Evolutionary conservation across 495 filamentous ascomycete species (phyloP).

Genomic region (Aspergillus kassunensis): DNA sequence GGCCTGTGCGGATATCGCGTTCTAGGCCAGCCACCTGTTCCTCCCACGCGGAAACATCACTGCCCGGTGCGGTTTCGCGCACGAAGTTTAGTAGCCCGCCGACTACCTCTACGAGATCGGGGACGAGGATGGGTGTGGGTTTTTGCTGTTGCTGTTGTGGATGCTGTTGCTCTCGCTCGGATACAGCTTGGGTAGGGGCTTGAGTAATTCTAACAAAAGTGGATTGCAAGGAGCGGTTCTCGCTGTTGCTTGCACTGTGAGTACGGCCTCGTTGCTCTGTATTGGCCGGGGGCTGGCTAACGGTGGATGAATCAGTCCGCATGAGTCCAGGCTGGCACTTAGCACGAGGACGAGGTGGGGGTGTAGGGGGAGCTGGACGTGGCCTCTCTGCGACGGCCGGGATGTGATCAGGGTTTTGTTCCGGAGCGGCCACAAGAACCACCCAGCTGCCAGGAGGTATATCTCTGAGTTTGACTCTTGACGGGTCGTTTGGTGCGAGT

Average conservation of each 20-base stretch:
- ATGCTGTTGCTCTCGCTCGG: constrained; percentile 8
- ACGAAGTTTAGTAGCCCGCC: constrained; percentile 16
- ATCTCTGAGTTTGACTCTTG: constrained; percentile 13
- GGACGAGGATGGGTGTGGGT: neutral
- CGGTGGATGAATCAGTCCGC: neutral
- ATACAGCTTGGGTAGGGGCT: constrained; percentile 4
- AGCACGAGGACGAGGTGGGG: neutral
- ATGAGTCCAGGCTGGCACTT: neutral
- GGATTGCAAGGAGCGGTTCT: constrained; percentile 10
- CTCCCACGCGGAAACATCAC: constrained; percentile 22
- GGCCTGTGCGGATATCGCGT: neutral
- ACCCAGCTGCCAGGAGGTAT: constrained; percentile 17
- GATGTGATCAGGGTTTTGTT: too few species aligned
- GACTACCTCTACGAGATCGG: constrained; percentile 9
- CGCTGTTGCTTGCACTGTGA: neutral
- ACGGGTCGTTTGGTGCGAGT: constrained; percentile 4
- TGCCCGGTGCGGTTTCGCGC: constrained; percentile 14
- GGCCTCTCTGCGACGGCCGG: neutral
- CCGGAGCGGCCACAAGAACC: constrained; percentile 10
- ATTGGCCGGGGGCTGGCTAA: neutral
- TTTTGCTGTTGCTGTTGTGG: neutral
- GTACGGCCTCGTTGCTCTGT: neutral
- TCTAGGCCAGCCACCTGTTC: constrained; percentile 2
- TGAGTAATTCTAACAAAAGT: constrained; percentile 12
- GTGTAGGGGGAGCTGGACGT: neutral